Evolutionary conservation across 208 protist species (phyloP).

Genomic region (Leptomonas pyrrhocoris): DNA sequence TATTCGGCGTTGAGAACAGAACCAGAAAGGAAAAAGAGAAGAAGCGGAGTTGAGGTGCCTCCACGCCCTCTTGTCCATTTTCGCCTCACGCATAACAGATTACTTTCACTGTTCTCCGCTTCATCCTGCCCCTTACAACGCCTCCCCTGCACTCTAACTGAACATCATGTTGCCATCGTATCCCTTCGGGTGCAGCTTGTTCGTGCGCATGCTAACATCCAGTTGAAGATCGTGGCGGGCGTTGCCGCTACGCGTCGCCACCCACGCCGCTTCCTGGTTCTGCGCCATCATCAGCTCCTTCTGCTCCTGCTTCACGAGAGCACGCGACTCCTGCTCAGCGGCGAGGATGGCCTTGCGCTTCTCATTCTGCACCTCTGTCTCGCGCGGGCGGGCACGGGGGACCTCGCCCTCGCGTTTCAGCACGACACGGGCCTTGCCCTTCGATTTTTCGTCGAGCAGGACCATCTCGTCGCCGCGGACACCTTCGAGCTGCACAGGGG

Average conservation of each 20-base stretch:
- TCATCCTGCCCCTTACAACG: background rate
- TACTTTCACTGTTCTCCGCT: too few species aligned
- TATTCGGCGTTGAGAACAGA: background rate
- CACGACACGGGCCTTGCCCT: constrained; percentile 43
- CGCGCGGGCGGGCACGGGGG: constrained; percentile 60
- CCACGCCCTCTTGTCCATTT: background rate
- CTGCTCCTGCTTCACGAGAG: constrained; percentile 65
- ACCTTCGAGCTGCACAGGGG: constrained; percentile 54
- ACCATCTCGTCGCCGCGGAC: constrained; percentile 52
- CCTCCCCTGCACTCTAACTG: constrained; percentile 44
- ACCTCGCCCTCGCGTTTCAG: constrained; percentile 73
- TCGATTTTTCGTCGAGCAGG: constrained; percentile 26
- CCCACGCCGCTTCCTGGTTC: constrained; percentile 52
- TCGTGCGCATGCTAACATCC: constrained; percentile 71
- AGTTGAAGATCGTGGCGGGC: constrained; percentile 62
- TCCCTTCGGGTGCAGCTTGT: constrained; percentile 90
- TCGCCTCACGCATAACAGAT: too few species aligned
- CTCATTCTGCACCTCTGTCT: constrained; percentile 59
- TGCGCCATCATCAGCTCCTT: constrained; percentile 55
- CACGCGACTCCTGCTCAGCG: constrained; percentile 59
- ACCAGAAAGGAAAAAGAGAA: constrained; percentile 8
- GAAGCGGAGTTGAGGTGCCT: background rate
- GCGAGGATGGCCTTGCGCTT: constrained; percentile 67
- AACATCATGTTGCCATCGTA: constrained; percentile 86
- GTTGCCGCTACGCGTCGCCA: constrained; percentile 44